A percentile compares a stretch with the other conserved stretches of the same genome.
phyloP scores from a whole-genome alignment of 805 yeast species.

The Pichia cabralensis region DNA sequence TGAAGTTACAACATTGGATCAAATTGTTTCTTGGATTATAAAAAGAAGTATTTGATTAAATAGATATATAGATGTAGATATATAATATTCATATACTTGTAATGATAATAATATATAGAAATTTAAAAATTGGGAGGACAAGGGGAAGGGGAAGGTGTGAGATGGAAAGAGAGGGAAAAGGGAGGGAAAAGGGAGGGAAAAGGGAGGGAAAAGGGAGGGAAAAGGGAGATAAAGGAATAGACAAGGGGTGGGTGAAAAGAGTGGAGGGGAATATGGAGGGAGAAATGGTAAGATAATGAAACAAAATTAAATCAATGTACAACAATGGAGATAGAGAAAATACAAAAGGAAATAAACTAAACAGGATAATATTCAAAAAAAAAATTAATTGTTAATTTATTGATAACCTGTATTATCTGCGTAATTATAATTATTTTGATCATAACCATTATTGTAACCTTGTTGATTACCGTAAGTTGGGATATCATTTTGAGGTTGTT shows the following conservation, averaged over 20 bases:
- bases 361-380: neutral
- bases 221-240: no score
- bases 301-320: neutral
- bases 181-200: no score
- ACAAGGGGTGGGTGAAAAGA: no score
- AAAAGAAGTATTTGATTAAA: no score
- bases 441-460: slow-evolving; percentile 5
- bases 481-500: slow-evolving; percentile 19
- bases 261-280: no score
- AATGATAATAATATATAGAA: no score
- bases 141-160: no score
- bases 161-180: no score
- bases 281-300: no score
- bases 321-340: neutral
- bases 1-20: slow-evolving; percentile 5
- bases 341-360: slow-evolving; percentile 1
- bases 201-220: no score
- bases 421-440: slow-evolving; percentile 8
- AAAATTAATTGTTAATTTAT: slow-evolving; percentile 1
- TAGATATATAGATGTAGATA: neutral
- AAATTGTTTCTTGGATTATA: neutral
- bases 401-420: slow-evolving; percentile 12
- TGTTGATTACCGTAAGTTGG: slow-evolving; percentile 5
- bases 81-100: neutral
- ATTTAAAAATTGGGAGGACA: no score